Evolutionary conservation across 1,284 basidiomycete genomes (phyloP), one percentile per base, ranked within the genome.

Genomic region (Ustilago hordei): DNA sequence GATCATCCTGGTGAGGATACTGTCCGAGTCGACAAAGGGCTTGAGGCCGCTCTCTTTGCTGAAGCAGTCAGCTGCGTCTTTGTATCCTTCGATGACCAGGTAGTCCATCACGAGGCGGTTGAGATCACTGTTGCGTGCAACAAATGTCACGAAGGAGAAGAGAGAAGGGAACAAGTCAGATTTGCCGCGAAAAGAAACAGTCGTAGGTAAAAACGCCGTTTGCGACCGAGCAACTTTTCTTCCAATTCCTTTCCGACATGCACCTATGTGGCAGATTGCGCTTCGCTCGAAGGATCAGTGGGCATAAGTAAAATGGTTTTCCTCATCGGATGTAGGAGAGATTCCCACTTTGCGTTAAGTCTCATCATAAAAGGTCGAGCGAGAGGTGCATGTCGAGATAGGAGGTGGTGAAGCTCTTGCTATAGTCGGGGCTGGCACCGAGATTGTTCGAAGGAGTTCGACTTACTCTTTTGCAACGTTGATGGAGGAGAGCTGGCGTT

Each of bases 81-180:
- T 95, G 89, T 96, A 98, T 2, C 96, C 96, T 86, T 98, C 95
- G 64, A 97, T 95, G 74, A 98, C 93, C 67, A 99, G 92, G 87
- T 98, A 99, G 87, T 99, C 95, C 91, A 98, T 95, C 55, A 99
- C 91, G n/a, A 99, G 90, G 5, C 92, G 90, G 86, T 99, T 97
- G 70, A 99, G 88, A 86, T 99, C 95, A 87, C 96, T 93, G 77
- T 65, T 34, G 35, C 34, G 43, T 8, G 36, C 28, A 17, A 23
- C 47, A 35, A 34, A 35, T 8, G 56, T 19, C 23, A 34, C 9
- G 15, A 15, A 41, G 13, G 39, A 13, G n/a, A 45, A 15, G 43
- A 45, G n/a, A 17, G n/a, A 11, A 43, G 7, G 9, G 39, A 45
- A 19, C 41, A n/a, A 39, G 63, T 55, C 54, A 63, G 47, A 28